Base-by-base conservation (phyloP, 768 basidiomycete species). In the Termitomyces sp. region DNA sequence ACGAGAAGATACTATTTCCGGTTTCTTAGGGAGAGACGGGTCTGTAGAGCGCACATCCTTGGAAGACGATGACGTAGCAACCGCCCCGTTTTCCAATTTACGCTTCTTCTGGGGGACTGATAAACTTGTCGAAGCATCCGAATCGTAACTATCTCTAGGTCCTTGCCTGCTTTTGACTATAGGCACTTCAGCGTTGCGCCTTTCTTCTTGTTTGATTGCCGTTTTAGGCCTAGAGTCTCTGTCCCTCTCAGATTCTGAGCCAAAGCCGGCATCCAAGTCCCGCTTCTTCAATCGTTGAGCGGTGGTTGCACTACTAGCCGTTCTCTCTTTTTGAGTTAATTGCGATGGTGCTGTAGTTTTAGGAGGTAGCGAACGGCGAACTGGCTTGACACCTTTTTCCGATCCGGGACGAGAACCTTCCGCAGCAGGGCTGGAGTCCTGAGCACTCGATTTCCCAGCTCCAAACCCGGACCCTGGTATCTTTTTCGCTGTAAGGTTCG, bases 391-490 rank as follows among this genome's bases (percentile, higher is more conserved):
- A 61, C 64, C 51, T 58, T 65, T 57, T 53, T 68, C 50, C 62
- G 40, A 58, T 59, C 52, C 54, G 56, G 38, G 55, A 16, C 41
- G 54, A 13, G 62, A 35, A 45, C 8, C 58, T 11, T 56, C 52
- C 3, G 57, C 9, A 22, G 47, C 28, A 36, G 46, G 43, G 49
- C 20, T 43, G 5, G 55, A 20, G 49, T 65, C 51, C 43, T 62
- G 71, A 44, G 70, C 65, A 0, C 67, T 62, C n/a, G 70, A 52
- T 54, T 71, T 71, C 28, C 74, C 74, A 6, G 68, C 71, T 57
- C 71, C 74, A 62, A 73, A 81, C 3, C 80, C 81, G 4, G 82
- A 82, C 0, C 82, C 81, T 30, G 81, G 81, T 13, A 71, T 56
- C 35, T 77, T 74, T 49, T 75, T 70, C 9, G 65, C 58, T 2